Conservation (phyloP, 169 alveolate genomes). For the Babesia gibsoni region DNA sequence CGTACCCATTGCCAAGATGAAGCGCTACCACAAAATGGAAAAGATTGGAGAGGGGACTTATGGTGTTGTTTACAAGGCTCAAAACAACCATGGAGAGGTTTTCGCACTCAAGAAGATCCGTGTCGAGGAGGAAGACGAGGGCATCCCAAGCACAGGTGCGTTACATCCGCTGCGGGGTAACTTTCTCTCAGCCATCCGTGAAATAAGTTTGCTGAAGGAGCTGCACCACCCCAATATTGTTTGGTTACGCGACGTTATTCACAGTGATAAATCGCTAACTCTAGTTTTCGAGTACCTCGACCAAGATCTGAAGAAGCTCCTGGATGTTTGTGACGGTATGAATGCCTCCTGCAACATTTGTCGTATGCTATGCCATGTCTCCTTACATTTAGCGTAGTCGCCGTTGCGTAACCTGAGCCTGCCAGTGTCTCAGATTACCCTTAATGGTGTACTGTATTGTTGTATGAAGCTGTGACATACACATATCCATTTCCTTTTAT, state of each 20-base stretch:
- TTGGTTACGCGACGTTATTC: conserved; percentile 96
- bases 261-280: conserved; percentile 94
- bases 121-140: conserved; percentile 99
- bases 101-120: conserved; percentile 96
- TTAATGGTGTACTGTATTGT: no score
- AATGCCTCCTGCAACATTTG: background rate
- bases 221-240: conserved; percentile 98
- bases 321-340: conserved; percentile 88
- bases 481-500: background rate
- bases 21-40: conserved; percentile 92
- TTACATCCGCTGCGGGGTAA: conserved; percentile 21
- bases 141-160: conserved; percentile 87
- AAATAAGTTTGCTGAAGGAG: conserved; percentile 94
- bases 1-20: conserved; percentile 66
- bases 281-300: conserved; percentile 98
- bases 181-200: conserved; percentile 95
- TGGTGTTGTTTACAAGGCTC: conserved; percentile 96
- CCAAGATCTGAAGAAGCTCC: conserved; percentile 94
- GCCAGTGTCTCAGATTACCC: no score
- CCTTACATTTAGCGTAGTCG: background rate
- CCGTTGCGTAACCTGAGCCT: background rate
- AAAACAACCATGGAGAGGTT: conserved; percentile 87
- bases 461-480: background rate
- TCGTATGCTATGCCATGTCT: background rate
- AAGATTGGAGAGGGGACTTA: conserved; percentile 99